Percentiles rank a stretch among this genome's conserved stretches.
These are phyloP conservation scores for Vitis amurensis DNA, from an alignment of 164 flowering plant genomes.

Conservation along the genomic window DNA sequence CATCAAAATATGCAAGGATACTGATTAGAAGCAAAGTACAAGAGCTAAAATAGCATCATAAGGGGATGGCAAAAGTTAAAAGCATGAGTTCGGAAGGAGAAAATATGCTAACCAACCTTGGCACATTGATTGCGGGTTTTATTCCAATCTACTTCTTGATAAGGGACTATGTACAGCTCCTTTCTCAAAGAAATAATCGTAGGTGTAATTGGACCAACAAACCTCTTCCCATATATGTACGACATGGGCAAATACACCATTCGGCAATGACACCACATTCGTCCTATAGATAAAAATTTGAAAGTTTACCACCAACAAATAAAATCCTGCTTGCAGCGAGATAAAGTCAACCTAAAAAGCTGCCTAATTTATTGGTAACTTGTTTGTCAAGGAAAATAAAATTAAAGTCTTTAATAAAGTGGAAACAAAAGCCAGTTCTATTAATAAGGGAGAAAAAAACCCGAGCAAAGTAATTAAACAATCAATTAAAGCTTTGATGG, in stretches of 20 bases:
- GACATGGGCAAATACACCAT: slow-evolving; percentile 45
- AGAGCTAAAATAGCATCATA: not conserved
- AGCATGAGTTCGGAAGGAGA: not conserved
- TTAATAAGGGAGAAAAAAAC: too few relatives aligned
- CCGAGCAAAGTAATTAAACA: too few relatives aligned
- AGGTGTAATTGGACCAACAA: slow-evolving; percentile 36
- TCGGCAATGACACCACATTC: slow-evolving; percentile 39
- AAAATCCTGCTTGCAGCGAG: too few relatives aligned
- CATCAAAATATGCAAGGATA: not conserved
- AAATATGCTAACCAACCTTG: slow-evolving; percentile 14
- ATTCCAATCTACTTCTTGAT: slow-evolving; percentile 34
- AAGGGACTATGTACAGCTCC: slow-evolving; percentile 33
- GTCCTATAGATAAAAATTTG: too few relatives aligned
- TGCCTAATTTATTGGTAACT: too few relatives aligned
- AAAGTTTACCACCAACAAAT: too few relatives aligned
- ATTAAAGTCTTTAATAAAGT: too few relatives aligned
- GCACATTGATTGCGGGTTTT: slow-evolving; percentile 26
- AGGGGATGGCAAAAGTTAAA: not conserved
- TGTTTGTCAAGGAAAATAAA: too few relatives aligned
- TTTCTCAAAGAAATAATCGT: slow-evolving; percentile 20
- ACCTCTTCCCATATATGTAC: slow-evolving; percentile 40
- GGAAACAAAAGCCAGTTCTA: too few relatives aligned
- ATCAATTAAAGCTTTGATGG: too few relatives aligned
- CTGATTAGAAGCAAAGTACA: too few relatives aligned
- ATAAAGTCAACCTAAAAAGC: too few relatives aligned